phyloP scores from a whole-genome alignment of 306 rosid genomes.

The Pterocarpus santalinus region DNA sequence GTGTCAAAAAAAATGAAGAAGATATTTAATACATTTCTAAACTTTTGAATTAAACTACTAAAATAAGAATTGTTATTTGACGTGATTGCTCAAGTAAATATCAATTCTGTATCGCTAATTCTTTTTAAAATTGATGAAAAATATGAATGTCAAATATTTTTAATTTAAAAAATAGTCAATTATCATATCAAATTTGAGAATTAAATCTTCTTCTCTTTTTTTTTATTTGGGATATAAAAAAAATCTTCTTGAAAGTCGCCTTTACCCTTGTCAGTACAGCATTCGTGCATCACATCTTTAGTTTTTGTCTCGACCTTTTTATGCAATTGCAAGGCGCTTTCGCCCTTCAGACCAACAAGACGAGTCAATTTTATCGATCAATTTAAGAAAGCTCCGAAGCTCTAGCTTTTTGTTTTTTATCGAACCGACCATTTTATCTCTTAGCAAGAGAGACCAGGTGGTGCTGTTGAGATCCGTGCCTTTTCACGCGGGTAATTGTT shows the following conservation, averaged over 20 bases:
- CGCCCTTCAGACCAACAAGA: slow-evolving; percentile 27
- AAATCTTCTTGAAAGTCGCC: slow-evolving; percentile 1
- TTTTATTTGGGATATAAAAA: background rate
- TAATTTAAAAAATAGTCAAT: background rate
- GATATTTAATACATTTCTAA: background rate
- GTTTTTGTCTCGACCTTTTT: slow-evolving; percentile 37
- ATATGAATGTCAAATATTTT: slow-evolving; percentile 1
- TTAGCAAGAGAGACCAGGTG: slow-evolving; percentile 20
- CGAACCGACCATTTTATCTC: slow-evolving; percentile 69
- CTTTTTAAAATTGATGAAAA: background rate
- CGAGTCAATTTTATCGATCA: slow-evolving; percentile 37
- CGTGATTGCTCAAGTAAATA: background rate
- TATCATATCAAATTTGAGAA: background rate
- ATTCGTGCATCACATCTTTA: slow-evolving; percentile 14
- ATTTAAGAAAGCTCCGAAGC: slow-evolving; percentile 34
- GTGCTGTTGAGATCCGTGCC: slow-evolving; percentile 25
- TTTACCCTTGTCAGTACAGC: background rate
- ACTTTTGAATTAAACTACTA: background rate
- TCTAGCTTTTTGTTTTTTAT: slow-evolving; percentile 38
- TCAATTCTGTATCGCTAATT: background rate
- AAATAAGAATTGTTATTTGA: background rate
- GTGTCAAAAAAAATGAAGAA: too few species aligned
- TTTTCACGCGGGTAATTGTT: slow-evolving; percentile 1
- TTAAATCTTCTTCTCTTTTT: background rate
- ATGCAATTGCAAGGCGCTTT: slow-evolving; percentile 39